phyloP scores from a whole-genome alignment of 306 rosid species.

The Cucurbita argyrosperma region DNA sequence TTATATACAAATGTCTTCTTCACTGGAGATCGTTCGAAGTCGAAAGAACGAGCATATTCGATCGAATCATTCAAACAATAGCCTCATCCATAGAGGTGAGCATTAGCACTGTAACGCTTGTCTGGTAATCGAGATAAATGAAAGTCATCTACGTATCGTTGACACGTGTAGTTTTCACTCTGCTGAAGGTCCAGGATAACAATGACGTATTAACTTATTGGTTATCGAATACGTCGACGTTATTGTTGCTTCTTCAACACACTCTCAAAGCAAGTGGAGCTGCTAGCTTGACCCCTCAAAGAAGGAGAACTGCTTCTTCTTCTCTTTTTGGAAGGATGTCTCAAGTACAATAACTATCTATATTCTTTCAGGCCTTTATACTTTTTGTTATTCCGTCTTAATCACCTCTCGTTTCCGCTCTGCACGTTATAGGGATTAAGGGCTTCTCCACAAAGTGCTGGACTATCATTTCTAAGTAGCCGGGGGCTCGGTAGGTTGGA shows the following conservation, averaged over 20 bases:
- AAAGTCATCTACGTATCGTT: conserved; percentile 6
- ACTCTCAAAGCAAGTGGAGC: conserved; percentile 99
- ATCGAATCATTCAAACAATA: conserved; percentile 86
- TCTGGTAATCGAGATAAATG: neutral
- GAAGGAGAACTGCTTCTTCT: conserved; percentile 83
- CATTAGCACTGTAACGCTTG: neutral
- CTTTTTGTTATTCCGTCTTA: conserved; percentile 6
- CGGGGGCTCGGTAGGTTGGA: conserved; percentile 80
- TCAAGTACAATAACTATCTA: conserved; percentile 43
- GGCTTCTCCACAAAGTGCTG: conserved; percentile 89
- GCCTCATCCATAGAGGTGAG: conserved; percentile 92
- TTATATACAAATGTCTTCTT: conserved; percentile 93
- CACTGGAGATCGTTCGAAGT: conserved; percentile 99
- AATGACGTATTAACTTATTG: conserved; percentile 81
- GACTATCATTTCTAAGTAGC: conserved; percentile 77
- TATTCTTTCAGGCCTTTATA: neutral
- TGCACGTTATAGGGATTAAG: conserved; percentile 63
- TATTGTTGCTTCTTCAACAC: conserved; percentile 89
- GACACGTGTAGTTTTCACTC: conserved; percentile 14
- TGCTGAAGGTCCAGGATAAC: conserved; percentile 74
- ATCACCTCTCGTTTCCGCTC: conserved; percentile 6
- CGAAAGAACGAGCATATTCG: conserved; percentile 88
- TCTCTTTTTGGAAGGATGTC: conserved; percentile 99
- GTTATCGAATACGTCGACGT: conserved; percentile 93
- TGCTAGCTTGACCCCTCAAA: conserved; percentile 97